A percentile compares a stretch with the other conserved stretches of the same genome.
Evolutionary conservation across 352 stramenopile species (phyloP).

Genomic region (Pythium sp.): DNA sequence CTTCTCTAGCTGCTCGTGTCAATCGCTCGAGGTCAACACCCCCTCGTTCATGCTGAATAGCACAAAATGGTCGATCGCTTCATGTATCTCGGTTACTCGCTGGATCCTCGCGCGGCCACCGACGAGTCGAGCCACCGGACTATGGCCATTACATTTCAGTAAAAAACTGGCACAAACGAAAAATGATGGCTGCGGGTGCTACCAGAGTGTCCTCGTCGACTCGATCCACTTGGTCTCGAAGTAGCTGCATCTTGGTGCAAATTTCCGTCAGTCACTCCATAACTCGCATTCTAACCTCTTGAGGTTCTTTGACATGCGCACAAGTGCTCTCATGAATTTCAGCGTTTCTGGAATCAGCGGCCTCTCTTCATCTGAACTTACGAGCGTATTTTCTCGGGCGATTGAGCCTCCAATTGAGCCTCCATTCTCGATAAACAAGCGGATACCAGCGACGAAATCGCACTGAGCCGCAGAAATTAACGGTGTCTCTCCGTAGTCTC

Average conservation of each 20-base stretch:
- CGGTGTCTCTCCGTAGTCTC: not conserved
- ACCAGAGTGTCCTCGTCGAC: not conserved
- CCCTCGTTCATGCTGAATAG: not conserved
- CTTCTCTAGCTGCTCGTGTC: not conserved
- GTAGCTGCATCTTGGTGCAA: not conserved
- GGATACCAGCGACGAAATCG: not conserved
- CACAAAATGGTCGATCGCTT: constrained; percentile 1
- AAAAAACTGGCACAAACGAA: not conserved
- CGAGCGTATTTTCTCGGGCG: not conserved
- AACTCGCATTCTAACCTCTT: not conserved
- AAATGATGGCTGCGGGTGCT: not conserved
- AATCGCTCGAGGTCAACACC: not conserved
- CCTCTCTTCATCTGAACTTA: not conserved
- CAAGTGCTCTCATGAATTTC: not conserved
- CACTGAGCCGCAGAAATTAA: constrained; percentile 1
- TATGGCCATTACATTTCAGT: not conserved
- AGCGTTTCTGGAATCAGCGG: not conserved
- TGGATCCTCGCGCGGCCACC: not conserved
- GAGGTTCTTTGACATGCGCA: not conserved
- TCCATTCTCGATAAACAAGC: not conserved
- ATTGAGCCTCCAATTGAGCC: not conserved
- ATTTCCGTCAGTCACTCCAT: not conserved
- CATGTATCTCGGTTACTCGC: not conserved
- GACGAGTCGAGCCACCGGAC: not conserved
- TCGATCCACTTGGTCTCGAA: not conserved